These are phyloP conservation scores for Bolboschoenus planiculmis DNA, from an alignment of 176 grass and related monocot genomes.

Conservation along the genomic window DNA sequence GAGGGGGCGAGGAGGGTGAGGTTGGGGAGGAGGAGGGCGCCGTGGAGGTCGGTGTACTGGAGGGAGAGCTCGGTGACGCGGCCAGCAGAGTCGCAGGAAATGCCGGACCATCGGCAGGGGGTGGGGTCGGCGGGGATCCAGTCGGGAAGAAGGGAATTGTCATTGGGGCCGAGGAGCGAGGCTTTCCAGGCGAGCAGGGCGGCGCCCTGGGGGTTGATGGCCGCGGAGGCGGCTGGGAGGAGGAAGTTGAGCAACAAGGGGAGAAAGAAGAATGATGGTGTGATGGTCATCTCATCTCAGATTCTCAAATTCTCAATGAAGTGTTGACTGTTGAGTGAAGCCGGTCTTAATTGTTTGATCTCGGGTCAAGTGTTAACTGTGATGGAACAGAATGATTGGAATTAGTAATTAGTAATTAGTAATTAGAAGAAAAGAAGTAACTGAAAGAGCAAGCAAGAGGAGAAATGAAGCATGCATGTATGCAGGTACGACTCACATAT, in stretches of 20 bases:
- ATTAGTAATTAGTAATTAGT: no score
- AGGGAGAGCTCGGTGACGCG: slow-evolving; percentile 47
- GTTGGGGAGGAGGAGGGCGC: slow-evolving; percentile 39
- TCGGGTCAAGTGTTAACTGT: no score
- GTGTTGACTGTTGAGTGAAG: no score
- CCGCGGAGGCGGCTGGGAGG: slow-evolving; percentile 1
- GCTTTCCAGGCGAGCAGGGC: slow-evolving; percentile 62
- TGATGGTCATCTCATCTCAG: neutral
- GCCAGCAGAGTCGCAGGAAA: slow-evolving; percentile 43
- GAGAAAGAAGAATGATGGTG: neutral
- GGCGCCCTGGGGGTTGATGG: slow-evolving; percentile 50
- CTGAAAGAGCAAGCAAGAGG: no score
- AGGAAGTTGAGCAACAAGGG: slow-evolving; percentile 20
- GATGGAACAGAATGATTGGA: no score
- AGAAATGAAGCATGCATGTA: no score
- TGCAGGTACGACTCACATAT: no score
- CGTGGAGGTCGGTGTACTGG: slow-evolving; percentile 51
- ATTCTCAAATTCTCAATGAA: neutral
- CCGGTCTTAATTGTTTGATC: no score
- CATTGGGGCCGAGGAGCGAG: slow-evolving; percentile 25
- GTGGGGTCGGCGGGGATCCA: slow-evolving; percentile 41
- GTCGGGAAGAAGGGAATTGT: slow-evolving; percentile 12
- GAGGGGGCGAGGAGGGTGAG: slow-evolving; percentile 38
- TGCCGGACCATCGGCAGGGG: slow-evolving; percentile 65
- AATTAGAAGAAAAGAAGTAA: no score